Conservation (phyloP, 768 basidiomycete genomes). For the Tylopilus subfusipes region DNA sequence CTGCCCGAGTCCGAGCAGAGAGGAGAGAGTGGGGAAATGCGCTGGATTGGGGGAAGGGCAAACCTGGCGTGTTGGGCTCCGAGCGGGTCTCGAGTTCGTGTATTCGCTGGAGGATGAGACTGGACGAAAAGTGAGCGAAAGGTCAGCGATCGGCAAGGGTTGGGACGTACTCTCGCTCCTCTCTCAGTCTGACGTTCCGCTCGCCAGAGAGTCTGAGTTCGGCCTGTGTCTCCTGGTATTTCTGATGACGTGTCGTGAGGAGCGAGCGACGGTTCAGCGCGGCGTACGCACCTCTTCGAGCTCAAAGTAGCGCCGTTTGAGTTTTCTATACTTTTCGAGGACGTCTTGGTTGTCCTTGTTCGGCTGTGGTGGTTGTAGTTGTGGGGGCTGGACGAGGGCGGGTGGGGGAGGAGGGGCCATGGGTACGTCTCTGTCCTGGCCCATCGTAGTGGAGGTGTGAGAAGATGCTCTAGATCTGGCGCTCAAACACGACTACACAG, state of each 20-base stretch:
- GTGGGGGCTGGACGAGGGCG: constrained; percentile 29
- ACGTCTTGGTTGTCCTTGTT: constrained; percentile 44
- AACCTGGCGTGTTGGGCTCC: constrained; percentile 27
- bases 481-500: constrained; percentile 36
- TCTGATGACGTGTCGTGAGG: constrained; percentile 33
- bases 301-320: constrained; percentile 64
- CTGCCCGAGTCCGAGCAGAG: constrained; percentile 39
- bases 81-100: constrained; percentile 52
- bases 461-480: constrained; percentile 18
- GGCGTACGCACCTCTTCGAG: constrained; percentile 60
- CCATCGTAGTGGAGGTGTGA: constrained; percentile 36
- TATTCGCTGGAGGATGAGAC: constrained; percentile 57
- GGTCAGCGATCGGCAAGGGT: not conserved
- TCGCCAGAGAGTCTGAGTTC: constrained; percentile 61
- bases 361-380: constrained; percentile 26
- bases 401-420: constrained; percentile 48
- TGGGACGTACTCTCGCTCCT: constrained; percentile 58
- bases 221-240: constrained; percentile 54
- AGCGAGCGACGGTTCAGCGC: not conserved
- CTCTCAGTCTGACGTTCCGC: constrained; percentile 56
- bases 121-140: constrained; percentile 23
- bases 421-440: constrained; percentile 46
- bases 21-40: constrained; percentile 50
- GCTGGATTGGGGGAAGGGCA: constrained; percentile 40
- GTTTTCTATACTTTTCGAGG: constrained; percentile 58